phyloP scores from a whole-genome alignment of 2,329 filamentous ascomycete genomes.

The Venturia aucupariae region DNA sequence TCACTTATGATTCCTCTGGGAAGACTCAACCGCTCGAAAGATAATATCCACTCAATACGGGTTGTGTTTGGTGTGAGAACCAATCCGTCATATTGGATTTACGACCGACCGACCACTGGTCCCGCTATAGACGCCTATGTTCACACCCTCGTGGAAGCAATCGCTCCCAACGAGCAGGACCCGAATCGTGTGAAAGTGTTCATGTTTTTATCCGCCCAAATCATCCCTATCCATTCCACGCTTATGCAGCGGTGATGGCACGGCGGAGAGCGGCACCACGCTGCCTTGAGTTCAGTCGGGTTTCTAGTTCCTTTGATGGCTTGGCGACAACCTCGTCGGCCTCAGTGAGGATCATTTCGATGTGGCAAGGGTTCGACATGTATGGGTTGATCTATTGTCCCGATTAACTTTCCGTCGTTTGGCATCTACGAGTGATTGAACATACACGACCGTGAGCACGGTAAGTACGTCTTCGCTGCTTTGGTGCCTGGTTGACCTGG shows the following conservation, averaged over 20 bases:
- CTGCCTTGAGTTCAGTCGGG: slow-evolving; percentile 82
- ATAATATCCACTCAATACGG: not conserved
- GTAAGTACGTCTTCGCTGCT: slow-evolving; percentile 99
- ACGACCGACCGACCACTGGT: not conserved
- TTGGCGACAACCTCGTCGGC: slow-evolving; percentile 93
- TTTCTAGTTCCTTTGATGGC: slow-evolving; percentile 55
- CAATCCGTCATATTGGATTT: slow-evolving; percentile 5
- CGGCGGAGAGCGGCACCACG: slow-evolving; percentile 59
- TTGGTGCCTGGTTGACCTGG: slow-evolving; percentile 99
- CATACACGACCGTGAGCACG: slow-evolving; percentile 99
- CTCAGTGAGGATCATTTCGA: slow-evolving; percentile 99
- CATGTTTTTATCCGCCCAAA: slow-evolving; percentile 1
- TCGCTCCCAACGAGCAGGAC: not conserved
- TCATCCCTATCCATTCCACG: not conserved
- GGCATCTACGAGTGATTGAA: slow-evolving; percentile 25
- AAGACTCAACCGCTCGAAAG: not conserved
- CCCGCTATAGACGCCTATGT: slow-evolving; percentile 8
- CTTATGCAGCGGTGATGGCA: slow-evolving; percentile 41
- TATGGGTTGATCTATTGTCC: slow-evolving; percentile 88
- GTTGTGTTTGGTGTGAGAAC: not conserved
- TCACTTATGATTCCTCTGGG: not conserved
- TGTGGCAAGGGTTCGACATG: slow-evolving; percentile 99
- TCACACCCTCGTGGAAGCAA: not conserved
- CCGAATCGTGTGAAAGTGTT: slow-evolving; percentile 2
- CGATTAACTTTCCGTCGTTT: slow-evolving; percentile 5